These are phyloP conservation scores for Nicotiana noctiflora DNA, from an alignment of 257 asterid species.

Conservation along the genomic window DNA sequence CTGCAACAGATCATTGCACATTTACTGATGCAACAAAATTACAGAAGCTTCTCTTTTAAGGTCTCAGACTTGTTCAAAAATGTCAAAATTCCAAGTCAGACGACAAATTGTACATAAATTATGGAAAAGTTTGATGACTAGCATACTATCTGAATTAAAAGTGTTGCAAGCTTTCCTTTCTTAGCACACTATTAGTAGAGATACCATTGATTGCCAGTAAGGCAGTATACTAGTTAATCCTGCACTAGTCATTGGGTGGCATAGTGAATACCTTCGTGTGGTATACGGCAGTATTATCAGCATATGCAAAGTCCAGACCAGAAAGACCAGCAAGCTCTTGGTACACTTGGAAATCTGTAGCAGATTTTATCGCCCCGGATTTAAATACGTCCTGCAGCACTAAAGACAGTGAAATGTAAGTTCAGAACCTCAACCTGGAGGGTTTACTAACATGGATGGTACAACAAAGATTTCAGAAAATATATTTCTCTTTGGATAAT, in stretches of 20 bases:
- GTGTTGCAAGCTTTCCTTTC: neutral
- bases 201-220: neutral
- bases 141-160: neutral
- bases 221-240: neutral
- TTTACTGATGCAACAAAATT: neutral
- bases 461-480: neutral
- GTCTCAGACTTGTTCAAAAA: neutral
- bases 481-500: neutral
- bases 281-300: constrained; percentile 82
- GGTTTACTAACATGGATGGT: neutral
- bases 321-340: constrained; percentile 89
- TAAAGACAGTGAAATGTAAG: constrained; percentile 19
- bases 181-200: neutral
- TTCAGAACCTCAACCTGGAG: constrained; percentile 3
- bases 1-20: neutral
- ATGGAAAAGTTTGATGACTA: neutral
- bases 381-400: constrained; percentile 73
- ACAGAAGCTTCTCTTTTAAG: neutral
- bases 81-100: neutral
- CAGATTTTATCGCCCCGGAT: constrained; percentile 86
- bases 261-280: constrained; percentile 70
- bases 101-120: neutral
- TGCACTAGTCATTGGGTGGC: neutral
- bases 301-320: constrained; percentile 92
- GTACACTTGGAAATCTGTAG: constrained; percentile 95